Conservation (phyloP, 2,329 filamentous ascomycete species). For the Emericellopsis cladophorae region DNA sequence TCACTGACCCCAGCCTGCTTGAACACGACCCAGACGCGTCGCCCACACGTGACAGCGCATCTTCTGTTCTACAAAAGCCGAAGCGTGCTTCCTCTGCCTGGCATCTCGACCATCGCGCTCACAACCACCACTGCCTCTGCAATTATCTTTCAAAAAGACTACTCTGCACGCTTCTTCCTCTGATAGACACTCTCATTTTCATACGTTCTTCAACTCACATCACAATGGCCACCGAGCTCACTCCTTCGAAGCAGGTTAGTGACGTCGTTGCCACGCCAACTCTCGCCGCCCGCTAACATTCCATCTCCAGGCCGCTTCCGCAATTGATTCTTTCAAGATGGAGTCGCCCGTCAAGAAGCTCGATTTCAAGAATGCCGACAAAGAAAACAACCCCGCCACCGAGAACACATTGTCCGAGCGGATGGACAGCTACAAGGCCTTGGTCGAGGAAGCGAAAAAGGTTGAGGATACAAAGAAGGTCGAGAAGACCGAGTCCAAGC, state of each 20-base stretch:
- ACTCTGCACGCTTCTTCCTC: neutral
- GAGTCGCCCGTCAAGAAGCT: slow-evolving; percentile 88
- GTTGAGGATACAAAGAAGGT: slow-evolving; percentile 27
- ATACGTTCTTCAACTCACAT: slow-evolving; percentile 2
- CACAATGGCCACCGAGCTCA: slow-evolving; percentile 65
- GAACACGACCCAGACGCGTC: slow-evolving; percentile 7
- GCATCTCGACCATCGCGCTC: slow-evolving; percentile 11
- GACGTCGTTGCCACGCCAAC: slow-evolving; percentile 11
- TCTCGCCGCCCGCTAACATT: slow-evolving; percentile 15
- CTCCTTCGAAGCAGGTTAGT: slow-evolving; percentile 45
- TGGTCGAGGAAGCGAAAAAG: slow-evolving; percentile 29
- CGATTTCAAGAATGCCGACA: slow-evolving; percentile 59
- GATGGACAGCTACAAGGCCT: slow-evolving; percentile 47
- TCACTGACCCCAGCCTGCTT: neutral
- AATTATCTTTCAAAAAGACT: neutral
- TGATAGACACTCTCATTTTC: neutral
- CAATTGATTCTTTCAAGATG: slow-evolving; percentile 82
- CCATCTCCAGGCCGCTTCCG: slow-evolving; percentile 60
- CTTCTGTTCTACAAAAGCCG: slow-evolving; percentile 22
- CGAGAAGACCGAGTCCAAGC: slow-evolving; percentile 19
- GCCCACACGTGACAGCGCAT: slow-evolving; percentile 24
- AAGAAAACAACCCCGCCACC: slow-evolving; percentile 61
- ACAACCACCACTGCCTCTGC: slow-evolving; percentile 4
- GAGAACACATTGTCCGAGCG: slow-evolving; percentile 35
- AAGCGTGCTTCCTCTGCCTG: slow-evolving; percentile 12